Evolutionary conservation across 1,284 basidiomycete species (phyloP), one percentile per base, ranked within the genome.

Genomic region (Ustilago bromivora): DNA sequence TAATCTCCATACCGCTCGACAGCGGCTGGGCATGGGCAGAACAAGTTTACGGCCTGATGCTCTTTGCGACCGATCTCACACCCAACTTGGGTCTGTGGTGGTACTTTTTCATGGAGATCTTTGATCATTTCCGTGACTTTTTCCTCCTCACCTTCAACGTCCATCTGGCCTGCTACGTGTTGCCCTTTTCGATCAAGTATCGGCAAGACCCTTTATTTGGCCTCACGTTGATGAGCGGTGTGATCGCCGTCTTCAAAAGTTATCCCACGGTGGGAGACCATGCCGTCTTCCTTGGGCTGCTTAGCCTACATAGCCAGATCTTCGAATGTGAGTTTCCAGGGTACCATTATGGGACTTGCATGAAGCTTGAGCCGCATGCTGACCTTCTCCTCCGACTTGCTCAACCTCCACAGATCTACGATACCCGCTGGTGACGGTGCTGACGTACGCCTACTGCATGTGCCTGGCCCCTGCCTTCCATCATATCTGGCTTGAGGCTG

Each of bases 91-190:
- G 96, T 3, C 88, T 98, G 43, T 95, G 94, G 92, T 99, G 97
- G 97, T 99, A 99, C 87, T 98, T 98, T 88, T 98, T 98, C 88
- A 98, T 95, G 13, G 96, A 99, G 86, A 98, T 98, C 92, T 99
- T 99, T 81, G 95, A 98, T 84, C 94, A 99, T 87, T 99, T 98
- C 88, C 89, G 96, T 36, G 90, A 92, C 3, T 98, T 98, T 88
- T 99, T 98, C 89, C 88, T 97, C 19, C 92, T 96, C 88, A 93
- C 94, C n/a, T 98, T 98, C 87, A 94, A 94, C 49, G 79, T 94
- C 3, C 97, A 99, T 84, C 88, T 95, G 17, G 84, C 92, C 15
- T 93, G 94, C 61, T 98, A 98, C 82, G 89, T 93, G 4, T 88
- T 91, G 1, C 96, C 96, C 0, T 87, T 98, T 2, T 93, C 92